Base-by-base conservation (phyloP, 805 yeast species). In the Saccharomycopsis vini region DNA sequence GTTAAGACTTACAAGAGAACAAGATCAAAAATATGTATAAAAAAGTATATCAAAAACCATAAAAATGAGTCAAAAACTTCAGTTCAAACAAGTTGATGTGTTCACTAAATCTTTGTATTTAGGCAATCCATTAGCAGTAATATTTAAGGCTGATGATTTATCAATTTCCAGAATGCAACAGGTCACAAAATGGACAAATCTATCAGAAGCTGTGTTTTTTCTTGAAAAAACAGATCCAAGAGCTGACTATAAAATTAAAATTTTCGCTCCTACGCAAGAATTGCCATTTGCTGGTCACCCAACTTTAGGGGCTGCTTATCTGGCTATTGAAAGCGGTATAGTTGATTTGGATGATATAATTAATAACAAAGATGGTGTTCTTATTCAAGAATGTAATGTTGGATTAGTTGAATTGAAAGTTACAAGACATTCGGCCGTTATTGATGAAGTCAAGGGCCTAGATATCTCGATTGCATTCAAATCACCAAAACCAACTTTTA, bases 251-350 rank as follows among this genome's bases (percentile, higher is more conserved):
- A 61, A 55, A 43, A 57, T 75, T 4, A 59, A 79, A 26, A 76
- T 77, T 3, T 76, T 74, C 53, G 62, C 72, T 0, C 72, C 77
- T 2, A 49, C 33, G 2, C 33, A 36, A 2, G 81, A 77, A 51
- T 53, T 77, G 20, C 78, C 79, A 5, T 77, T 76, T 61, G 81
- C 83, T 1, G 82, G 83, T 4, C 82, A 77, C 51, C 83, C 82
- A 3, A 76, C 79, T 0, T 51, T 76, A 26, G 82, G 81, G 3
- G 60, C 76, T 1, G 66, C 71, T 37, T 61, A 57, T 52, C 76
- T 77, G 1, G 60, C 62, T n/a, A 41, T 70, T 18, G 71, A 72
- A 47, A 59, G 61, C 2, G 62, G 63, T 1, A 19, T 59, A 16
- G 58, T 64, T 3, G 56, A 52, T 2, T 57, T 60, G 5, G 48